Percentiles rank a stretch among this genome's conserved stretches.
These are phyloP conservation scores for Dendryphion nanum DNA, from an alignment of 2,329 filamentous ascomycete species.

Conservation along the genomic window DNA sequence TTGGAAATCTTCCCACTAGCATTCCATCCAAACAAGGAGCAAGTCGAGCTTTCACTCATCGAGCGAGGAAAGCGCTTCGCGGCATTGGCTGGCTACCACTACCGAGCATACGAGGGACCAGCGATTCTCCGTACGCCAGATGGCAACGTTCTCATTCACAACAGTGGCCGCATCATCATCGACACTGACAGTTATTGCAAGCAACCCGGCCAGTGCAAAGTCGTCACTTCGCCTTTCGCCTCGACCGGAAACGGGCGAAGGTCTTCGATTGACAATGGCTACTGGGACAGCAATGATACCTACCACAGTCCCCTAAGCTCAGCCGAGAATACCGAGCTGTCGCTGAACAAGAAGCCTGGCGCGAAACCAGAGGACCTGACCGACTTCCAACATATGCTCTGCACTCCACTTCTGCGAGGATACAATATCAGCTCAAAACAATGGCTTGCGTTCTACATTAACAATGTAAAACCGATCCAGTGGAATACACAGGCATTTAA, in stretches of 20 bases:
- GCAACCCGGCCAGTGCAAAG: slow-evolving; percentile 1
- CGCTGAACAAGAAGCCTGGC: slow-evolving; percentile 23
- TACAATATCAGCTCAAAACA: slow-evolving; percentile 10
- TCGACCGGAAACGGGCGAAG: neutral
- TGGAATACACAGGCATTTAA: slow-evolving; percentile 72
- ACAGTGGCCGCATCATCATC: slow-evolving; percentile 1
- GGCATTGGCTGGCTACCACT: slow-evolving; percentile 71
- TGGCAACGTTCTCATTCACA: neutral
- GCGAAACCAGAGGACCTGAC: slow-evolving; percentile 24
- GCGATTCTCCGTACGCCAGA: neutral
- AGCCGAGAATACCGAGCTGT: slow-evolving; percentile 24
- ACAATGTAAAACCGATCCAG: slow-evolving; percentile 1
- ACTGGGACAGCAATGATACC: slow-evolving; percentile 56
- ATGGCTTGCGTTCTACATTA: slow-evolving; percentile 7
- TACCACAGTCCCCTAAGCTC: slow-evolving; percentile 70
- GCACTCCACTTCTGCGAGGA: slow-evolving; percentile 6
- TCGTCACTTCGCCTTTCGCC: neutral
- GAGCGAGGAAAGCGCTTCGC: slow-evolving; percentile 82
- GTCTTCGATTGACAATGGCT: slow-evolving; percentile 19
- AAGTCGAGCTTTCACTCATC: slow-evolving; percentile 64
- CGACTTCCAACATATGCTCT: slow-evolving; percentile 8
- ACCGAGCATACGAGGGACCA: slow-evolving; percentile 57
- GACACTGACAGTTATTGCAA: slow-evolving; percentile 1
- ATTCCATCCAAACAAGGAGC: slow-evolving; percentile 70
- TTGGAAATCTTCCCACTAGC: slow-evolving; percentile 72